These are phyloP conservation scores for Lavandula angustifolia DNA, from an alignment of 257 asterid genomes.

Conservation along the genomic window DNA sequence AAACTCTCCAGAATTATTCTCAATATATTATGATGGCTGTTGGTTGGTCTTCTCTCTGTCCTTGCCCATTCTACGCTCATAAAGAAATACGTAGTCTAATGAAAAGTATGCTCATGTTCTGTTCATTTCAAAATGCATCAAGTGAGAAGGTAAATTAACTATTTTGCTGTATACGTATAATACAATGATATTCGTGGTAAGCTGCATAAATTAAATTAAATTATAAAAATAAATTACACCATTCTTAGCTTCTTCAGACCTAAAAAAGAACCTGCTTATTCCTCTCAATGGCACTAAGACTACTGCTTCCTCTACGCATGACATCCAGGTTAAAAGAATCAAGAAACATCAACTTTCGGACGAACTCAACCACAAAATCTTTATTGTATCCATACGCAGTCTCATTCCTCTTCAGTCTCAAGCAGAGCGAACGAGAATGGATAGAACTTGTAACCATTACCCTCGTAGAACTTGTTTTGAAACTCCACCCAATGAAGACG, in stretches of 20 bases:
- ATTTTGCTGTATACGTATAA: too few relatives aligned
- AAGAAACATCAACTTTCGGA: constrained; percentile 31
- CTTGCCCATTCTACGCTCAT: too few relatives aligned
- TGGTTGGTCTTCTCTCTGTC: too few relatives aligned
- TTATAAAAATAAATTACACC: constrained; percentile 35
- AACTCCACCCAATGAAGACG: constrained; percentile 99
- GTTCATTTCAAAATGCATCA: too few relatives aligned
- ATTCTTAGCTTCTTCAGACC: constrained; percentile 30
- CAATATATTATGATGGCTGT: not conserved
- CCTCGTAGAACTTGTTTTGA: constrained; percentile 94
- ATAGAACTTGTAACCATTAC: constrained; percentile 88
- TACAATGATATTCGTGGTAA: constrained; percentile 8
- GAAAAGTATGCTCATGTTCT: too few relatives aligned
- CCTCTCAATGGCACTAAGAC: constrained; percentile 32
- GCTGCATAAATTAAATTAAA: constrained; percentile 40
- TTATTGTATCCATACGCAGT: constrained; percentile 25
- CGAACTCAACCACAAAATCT: constrained; percentile 35
- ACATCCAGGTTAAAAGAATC: constrained; percentile 15
- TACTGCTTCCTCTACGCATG: constrained; percentile 40
- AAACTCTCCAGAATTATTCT: too few relatives aligned
- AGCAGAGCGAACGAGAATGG: constrained; percentile 71
- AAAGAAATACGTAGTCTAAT: too few relatives aligned
- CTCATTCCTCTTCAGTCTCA: constrained; percentile 71
- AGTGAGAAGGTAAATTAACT: not conserved
- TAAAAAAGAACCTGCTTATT: constrained; percentile 51